Evolutionary conservation across 352 stramenopile genomes (phyloP).

Genomic region (Phytophthora cryptogea): DNA sequence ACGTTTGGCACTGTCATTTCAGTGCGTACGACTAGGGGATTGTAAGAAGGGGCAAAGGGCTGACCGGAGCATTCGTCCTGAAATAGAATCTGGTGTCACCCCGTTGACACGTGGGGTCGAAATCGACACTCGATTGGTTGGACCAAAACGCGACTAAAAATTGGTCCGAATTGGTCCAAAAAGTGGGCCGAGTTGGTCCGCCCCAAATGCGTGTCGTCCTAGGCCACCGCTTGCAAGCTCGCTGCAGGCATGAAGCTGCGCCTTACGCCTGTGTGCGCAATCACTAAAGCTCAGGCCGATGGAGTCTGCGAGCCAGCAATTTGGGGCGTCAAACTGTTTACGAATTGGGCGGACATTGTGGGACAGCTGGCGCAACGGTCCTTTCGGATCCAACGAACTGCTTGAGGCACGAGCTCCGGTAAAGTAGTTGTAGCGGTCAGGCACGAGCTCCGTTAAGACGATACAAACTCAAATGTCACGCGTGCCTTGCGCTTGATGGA

Average conservation of each 20-base stretch:
- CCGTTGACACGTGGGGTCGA: neutral
- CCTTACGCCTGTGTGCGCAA: no score
- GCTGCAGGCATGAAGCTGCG: no score
- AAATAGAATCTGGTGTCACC: neutral
- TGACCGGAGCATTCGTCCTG: neutral
- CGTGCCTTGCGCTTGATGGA: neutral
- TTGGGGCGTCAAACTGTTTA: neutral
- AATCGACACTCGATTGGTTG: slow-evolving; percentile 16
- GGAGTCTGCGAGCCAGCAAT: no score
- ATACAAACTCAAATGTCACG: neutral
- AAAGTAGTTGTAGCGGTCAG: neutral
- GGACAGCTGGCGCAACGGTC: no score
- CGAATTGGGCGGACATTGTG: neutral
- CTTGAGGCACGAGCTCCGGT: neutral
- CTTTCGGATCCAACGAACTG: no score
- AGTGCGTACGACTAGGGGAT: neutral
- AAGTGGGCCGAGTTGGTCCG: no score
- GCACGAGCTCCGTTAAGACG: neutral
- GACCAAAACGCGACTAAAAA: neutral
- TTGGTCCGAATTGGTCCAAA: neutral
- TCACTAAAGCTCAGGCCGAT: no score
- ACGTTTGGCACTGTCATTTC: neutral
- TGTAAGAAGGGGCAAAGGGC: neutral
- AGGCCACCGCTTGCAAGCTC: no score
- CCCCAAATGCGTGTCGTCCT: no score